Base-by-base conservation (phyloP, 2,329 filamentous ascomycete species). In the Daldinia eschscholtzii region DNA sequence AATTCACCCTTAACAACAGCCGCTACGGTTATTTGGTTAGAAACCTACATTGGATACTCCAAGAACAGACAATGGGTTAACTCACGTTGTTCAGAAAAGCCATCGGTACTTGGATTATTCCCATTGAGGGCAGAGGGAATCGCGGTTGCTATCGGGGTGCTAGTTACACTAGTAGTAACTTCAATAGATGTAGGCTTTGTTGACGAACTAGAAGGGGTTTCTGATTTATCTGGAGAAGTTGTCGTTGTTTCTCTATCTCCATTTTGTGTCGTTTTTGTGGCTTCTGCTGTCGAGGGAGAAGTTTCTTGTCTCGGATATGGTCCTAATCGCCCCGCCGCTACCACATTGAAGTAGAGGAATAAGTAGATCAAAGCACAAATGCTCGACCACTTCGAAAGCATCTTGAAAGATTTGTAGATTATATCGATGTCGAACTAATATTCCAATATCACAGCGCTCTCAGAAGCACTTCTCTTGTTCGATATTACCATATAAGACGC, bases 1-100 rank as follows among this genome's bases (percentile, higher is more conserved):
- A 98, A 84, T 57, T 86, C 77, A 52, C 85, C 86, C 4, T 76
- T 77, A 2, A 83, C 79, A 53, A 88, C 81, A 2, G 83, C 84
- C 33, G 76, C 85, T 87, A 66, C 28, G 18, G 44, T 23, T 41
- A 42, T n/a, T 3, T 41, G 26, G 64, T 67, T 56, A 65, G 63
- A 67, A 28, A 46, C 30, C 20, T 65, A 61, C 30, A 62, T 35
- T n/a, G 46, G 15, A 6, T 10, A 4, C 33, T 26, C 37, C 18
- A 20, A n/a, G 44, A 9, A 12, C 20, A 28, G 26, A 67, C n/a
- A 42, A 46, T 10, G n/a, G 37, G 6, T 30, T 23, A 18, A 70
- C 76, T 77, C 65, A 79, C 76, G 64, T 13, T 66, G 60, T 48
- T 67, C 68, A 37, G 64, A 37, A 10, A 59, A 70, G 50, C 60